Base-by-base conservation (phyloP, 768 basidiomycete genomes). In the Tricholoma furcatifolium region DNA sequence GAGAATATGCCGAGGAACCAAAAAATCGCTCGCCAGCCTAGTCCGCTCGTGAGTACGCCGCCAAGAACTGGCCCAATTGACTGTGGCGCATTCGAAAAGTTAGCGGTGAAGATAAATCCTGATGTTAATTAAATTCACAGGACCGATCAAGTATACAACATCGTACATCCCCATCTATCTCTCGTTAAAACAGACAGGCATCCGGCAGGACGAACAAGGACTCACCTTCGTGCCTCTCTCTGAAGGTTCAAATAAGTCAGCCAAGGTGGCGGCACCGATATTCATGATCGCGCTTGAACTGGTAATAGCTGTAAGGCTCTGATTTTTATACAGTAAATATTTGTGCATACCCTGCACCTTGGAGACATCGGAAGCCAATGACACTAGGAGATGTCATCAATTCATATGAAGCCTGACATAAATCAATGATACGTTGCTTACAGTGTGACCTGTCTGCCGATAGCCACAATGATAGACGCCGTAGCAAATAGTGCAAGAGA, bases 61-160 rank as follows among this genome's bases (percentile, higher is more conserved):
- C 90, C 90, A 41, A 91, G 59, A 18, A 91, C 76, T 6, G 88
- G 87, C 0, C 87, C 88, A 3, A 89, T 59, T n/a, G 79, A 63
- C 77, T 75, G 30, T 48, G 56, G 49, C 42, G 40, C 12, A 32
- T n/a, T 23, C 30, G 32, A 4, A 34, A 35, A 44, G 9, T 47
- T 7, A 4, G 34, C 17, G 32, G 17, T 47, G 18, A 14, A 45
- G 36, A 7, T 12, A 18, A 56, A 27, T 12, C 10, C 8, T 9
- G 4, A 17, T 11, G 70, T 60, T 52, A 77, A 78, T 1, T 9
- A 2, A 17, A 14, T 70, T 60, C 52, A 77, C 79, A 2, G 84
- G 83, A 2, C 90, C 91, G n/a, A 93, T 78, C n/a, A 92, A 77
- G 0, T 90, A 90, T 15, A 90, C 84, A 11, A 84, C 83, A 58